phyloP scores from a whole-genome alignment of 495 filamentous ascomycete species.

The Tuber aestivum region DNA sequence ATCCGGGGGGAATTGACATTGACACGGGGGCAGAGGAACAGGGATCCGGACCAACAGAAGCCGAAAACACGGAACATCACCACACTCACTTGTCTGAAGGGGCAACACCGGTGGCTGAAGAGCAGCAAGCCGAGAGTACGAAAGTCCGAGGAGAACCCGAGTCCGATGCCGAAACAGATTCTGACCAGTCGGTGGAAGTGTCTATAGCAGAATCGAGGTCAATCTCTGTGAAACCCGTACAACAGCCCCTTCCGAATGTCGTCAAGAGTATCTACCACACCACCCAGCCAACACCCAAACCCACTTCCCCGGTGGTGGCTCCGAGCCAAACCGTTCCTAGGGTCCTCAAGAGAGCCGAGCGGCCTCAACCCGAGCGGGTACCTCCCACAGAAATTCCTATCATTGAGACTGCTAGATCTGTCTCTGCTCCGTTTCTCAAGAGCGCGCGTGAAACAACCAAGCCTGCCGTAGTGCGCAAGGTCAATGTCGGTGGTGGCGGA shows the following conservation, averaged over 20 bases:
- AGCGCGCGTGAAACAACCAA: conserved; percentile 23
- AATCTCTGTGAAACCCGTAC: conserved; percentile 37
- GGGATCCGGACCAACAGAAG: neutral
- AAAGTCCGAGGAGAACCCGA: conserved; percentile 36
- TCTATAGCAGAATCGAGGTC: conserved; percentile 38
- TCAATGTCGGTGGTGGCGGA: conserved; percentile 33
- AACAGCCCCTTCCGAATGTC: conserved; percentile 31
- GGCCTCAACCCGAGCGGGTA: conserved; percentile 15
- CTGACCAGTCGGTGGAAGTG: conserved; percentile 33
- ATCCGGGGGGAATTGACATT: conserved; percentile 10
- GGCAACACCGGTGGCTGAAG: conserved; percentile 7
- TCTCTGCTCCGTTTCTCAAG: conserved; percentile 42
- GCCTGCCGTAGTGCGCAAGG: conserved; percentile 24
- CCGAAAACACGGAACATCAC: neutral
- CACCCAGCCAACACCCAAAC: conserved; percentile 18
- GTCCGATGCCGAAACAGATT: conserved; percentile 34
- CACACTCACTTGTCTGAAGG: neutral
- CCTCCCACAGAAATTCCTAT: conserved; percentile 18
- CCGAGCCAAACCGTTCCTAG: conserved; percentile 22
- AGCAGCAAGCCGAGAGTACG: conserved; percentile 28
- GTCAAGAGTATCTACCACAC: conserved; percentile 32
- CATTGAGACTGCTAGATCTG: conserved; percentile 36
- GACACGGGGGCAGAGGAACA: neutral
- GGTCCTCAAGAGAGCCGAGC: conserved; percentile 31
- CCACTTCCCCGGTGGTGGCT: conserved; percentile 22